Conservation (phyloP, 2,329 filamentous ascomycete genomes). For the Stagonosporopsis chrysanthemi region DNA sequence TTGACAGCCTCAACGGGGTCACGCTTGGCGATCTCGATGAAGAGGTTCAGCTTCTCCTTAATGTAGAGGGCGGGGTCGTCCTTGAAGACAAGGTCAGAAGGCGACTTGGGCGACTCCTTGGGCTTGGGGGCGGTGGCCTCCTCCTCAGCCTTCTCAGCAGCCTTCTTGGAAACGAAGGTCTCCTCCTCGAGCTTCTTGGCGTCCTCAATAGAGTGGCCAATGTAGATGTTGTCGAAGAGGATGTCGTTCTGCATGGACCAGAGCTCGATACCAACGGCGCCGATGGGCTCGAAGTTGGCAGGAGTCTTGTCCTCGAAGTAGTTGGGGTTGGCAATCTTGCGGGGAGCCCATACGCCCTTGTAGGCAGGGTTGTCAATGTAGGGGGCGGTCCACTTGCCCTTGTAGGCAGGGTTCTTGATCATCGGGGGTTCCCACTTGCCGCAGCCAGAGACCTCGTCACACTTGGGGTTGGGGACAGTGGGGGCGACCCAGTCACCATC, state of each 20-base stretch:
- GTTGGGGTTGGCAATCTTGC: slow-evolving; percentile 95
- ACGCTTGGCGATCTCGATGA: slow-evolving; percentile 82
- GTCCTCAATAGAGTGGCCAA: slow-evolving; percentile 94
- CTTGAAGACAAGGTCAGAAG: slow-evolving; percentile 82
- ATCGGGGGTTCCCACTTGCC: slow-evolving; percentile 90
- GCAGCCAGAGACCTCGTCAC: slow-evolving; percentile 89
- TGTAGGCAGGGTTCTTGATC: slow-evolving; percentile 95
- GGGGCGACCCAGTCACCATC: slow-evolving; percentile 97
- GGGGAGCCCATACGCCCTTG: slow-evolving; percentile 93
- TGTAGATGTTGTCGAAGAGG: slow-evolving; percentile 99
- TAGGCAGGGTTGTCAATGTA: slow-evolving; percentile 97
- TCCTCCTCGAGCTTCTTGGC: slow-evolving; percentile 87
- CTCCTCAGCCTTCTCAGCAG: slow-evolving; percentile 81
- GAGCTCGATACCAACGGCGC: slow-evolving; percentile 97
- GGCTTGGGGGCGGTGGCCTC: slow-evolving; percentile 81
- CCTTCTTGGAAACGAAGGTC: slow-evolving; percentile 88
- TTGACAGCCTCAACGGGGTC: slow-evolving; percentile 85
- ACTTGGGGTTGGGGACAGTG: slow-evolving; percentile 94
- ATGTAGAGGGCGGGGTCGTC: slow-evolving; percentile 89
- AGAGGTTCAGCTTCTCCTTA: slow-evolving; percentile 92
- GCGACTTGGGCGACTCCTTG: slow-evolving; percentile 69
- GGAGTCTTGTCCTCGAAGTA: slow-evolving; percentile 98
- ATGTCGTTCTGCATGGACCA: slow-evolving; percentile 99
- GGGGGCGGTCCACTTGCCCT: slow-evolving; percentile 97
- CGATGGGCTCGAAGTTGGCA: slow-evolving; percentile 96